Evolutionary conservation across 2,329 filamentous ascomycete genomes (phyloP).

Genomic region (Phoma sp.): DNA sequence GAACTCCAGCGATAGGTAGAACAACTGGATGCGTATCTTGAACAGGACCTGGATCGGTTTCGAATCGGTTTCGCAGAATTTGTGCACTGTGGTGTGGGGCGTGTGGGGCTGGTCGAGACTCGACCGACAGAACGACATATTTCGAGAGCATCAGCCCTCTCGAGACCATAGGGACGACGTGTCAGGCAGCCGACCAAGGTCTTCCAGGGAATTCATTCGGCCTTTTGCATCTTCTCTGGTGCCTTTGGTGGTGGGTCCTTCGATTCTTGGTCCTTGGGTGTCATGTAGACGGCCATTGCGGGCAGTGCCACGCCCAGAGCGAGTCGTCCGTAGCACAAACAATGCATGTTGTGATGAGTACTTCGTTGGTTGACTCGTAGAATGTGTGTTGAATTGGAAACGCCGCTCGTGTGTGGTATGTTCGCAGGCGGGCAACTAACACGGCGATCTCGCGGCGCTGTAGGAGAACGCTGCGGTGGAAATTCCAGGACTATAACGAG

Average conservation of each 20-base stretch:
- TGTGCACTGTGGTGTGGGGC: not conserved
- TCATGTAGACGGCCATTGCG: slow-evolving; percentile 10
- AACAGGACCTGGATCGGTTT: too few species aligned
- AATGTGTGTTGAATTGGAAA: not conserved
- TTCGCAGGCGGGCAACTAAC: not conserved
- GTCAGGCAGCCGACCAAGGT: too few species aligned
- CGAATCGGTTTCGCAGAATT: not conserved
- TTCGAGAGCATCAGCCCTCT: not conserved
- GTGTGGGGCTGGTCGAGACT: slow-evolving; percentile 2
- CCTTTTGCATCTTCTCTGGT: not conserved
- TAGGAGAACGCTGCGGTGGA: not conserved
- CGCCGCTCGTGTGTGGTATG: not conserved
- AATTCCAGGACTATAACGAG: not conserved
- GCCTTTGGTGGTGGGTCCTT: not conserved
- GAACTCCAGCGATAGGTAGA: not conserved
- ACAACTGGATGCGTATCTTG: not conserved
- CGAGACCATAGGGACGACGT: not conserved
- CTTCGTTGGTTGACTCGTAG: not conserved
- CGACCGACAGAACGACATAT: not conserved
- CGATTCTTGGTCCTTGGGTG: not conserved
- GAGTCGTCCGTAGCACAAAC: slow-evolving; percentile 12
- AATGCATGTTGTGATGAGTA: not conserved
- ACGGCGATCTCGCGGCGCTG: not conserved
- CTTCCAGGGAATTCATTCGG: not conserved
- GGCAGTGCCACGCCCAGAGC: slow-evolving; percentile 8